Percentiles rank a stretch among this genome's conserved stretches.
Evolutionary conservation across 2,329 filamentous ascomycete genomes (phyloP).

Genomic region (Aureobasidium sp.): DNA sequence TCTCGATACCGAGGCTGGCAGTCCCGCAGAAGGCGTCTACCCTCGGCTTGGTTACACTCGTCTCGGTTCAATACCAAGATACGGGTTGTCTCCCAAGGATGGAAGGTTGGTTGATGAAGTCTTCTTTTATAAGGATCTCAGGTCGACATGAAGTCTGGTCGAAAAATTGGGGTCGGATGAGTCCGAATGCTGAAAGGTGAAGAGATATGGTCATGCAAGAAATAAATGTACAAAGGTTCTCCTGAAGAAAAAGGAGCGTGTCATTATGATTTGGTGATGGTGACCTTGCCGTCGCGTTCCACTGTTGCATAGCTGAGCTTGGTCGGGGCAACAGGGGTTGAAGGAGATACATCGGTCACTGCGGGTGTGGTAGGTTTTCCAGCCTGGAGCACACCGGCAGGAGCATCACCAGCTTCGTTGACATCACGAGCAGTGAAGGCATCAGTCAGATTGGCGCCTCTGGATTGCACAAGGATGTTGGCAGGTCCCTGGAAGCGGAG

Average conservation of each 20-base stretch:
- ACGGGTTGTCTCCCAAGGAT: constrained; percentile 42
- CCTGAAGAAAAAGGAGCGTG: not conserved
- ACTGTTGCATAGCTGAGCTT: constrained; percentile 31
- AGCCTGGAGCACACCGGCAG: constrained; percentile 63
- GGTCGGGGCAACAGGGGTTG: constrained; percentile 22
- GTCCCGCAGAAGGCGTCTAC: constrained; percentile 49
- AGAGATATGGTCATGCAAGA: not conserved
- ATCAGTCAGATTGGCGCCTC: constrained; percentile 72
- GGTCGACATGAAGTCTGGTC: not conserved
- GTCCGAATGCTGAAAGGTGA: not conserved
- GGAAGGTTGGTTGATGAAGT: constrained; percentile 46
- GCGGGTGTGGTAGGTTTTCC: constrained; percentile 17
- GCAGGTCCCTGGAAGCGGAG: constrained; percentile 81
- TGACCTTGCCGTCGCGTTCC: constrained; percentile 27
- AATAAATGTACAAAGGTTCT: constrained; percentile 7
- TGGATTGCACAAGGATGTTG: constrained; percentile 80
- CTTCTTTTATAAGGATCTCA: constrained; percentile 55
- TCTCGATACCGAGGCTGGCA: constrained; percentile 48
- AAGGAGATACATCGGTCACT: constrained; percentile 31
- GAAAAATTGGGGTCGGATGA: not conserved
- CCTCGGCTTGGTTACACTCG: constrained; percentile 51
- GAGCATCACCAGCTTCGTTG: constrained; percentile 80
- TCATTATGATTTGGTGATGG: constrained; percentile 23
- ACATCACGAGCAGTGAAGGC: constrained; percentile 70
- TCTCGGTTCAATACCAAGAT: constrained; percentile 50